Conservation (phyloP, 176 grass and related monocot genomes). For the Metroxylon sagu region DNA sequence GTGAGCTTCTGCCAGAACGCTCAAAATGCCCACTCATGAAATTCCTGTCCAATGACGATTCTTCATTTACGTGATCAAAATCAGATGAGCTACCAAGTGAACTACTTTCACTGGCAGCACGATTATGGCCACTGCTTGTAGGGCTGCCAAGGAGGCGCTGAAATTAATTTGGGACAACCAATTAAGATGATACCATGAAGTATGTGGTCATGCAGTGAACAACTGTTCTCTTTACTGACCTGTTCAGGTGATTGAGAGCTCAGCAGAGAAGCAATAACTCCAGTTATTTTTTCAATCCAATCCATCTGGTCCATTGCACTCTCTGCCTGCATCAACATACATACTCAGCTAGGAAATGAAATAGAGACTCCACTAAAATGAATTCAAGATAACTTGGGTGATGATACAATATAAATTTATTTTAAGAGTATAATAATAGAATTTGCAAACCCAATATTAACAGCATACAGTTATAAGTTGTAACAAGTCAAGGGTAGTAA, state of each 20-base stretch:
- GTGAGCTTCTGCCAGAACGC: slow-evolving; percentile 49
- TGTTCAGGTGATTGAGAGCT: slow-evolving; percentile 95
- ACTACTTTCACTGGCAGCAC: slow-evolving; percentile 63
- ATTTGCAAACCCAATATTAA: too few relatives aligned
- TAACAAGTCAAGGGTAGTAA: too few relatives aligned
- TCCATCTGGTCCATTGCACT: slow-evolving; percentile 99
- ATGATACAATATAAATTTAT: too few relatives aligned
- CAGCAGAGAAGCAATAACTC: slow-evolving; percentile 93
- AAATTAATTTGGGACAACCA: slow-evolving; percentile 19
- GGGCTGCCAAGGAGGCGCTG: slow-evolving; percentile 69
- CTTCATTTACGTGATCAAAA: slow-evolving; percentile 69
- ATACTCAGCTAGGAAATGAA: slow-evolving; percentile 3
- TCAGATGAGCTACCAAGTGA: slow-evolving; percentile 88
- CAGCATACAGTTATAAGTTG: too few relatives aligned
- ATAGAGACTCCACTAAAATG: too few relatives aligned
- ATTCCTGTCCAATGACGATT: slow-evolving; percentile 60
- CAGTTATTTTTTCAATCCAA: slow-evolving; percentile 99
- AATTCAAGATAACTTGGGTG: too few relatives aligned
- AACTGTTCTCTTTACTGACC: slow-evolving; percentile 34
- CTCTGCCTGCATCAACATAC: slow-evolving; percentile 62
- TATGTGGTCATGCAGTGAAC: not conserved
- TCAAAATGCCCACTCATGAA: slow-evolving; percentile 69
- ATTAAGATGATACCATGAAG: not conserved
- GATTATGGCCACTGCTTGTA: slow-evolving; percentile 53
- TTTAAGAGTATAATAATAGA: too few relatives aligned